Evolutionary conservation across 1,139 yeast genomes (phyloP).

Genomic region (Protomyces inundatus): DNA sequence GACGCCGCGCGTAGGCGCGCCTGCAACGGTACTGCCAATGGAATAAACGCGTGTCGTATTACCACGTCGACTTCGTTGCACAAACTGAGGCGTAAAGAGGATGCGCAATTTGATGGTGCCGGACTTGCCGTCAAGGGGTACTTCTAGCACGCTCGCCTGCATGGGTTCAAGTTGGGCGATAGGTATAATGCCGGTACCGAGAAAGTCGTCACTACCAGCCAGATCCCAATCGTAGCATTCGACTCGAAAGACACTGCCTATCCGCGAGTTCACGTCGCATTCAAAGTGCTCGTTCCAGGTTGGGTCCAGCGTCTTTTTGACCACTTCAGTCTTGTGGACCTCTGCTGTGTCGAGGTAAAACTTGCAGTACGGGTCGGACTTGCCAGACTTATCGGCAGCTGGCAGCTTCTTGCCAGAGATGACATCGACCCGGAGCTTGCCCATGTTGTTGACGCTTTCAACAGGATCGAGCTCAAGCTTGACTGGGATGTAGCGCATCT

Average conservation of each 20-base stretch:
- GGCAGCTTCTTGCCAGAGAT: constrained; percentile 64
- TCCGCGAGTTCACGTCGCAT: constrained; percentile 54
- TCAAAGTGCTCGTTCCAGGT: constrained; percentile 67
- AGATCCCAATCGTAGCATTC: constrained; percentile 85
- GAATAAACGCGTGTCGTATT: constrained; percentile 27
- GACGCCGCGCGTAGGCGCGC: constrained; percentile 36
- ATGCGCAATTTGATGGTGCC: constrained; percentile 61
- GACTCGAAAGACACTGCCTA: constrained; percentile 54
- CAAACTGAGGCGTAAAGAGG: constrained; percentile 65
- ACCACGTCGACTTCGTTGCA: constrained; percentile 42
- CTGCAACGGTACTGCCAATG: constrained; percentile 32
- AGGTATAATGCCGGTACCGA: constrained; percentile 62
- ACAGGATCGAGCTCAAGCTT: constrained; percentile 59
- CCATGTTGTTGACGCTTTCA: constrained; percentile 73
- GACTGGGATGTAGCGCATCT: constrained; percentile 76
- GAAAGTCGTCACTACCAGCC: constrained; percentile 69
- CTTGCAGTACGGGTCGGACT: constrained; percentile 83
- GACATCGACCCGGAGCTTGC: constrained; percentile 61
- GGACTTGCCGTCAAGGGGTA: constrained; percentile 46
- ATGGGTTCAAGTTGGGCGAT: constrained; percentile 59
- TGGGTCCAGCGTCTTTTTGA: constrained; percentile 84
- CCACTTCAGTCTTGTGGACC: constrained; percentile 67
- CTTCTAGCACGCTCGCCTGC: constrained; percentile 49
- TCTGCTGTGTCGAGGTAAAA: constrained; percentile 53
- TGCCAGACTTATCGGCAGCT: constrained; percentile 83